Percentiles rank a stretch among this genome's conserved stretches.
Conservation (phyloP, 1,284 basidiomycete genomes). For the Gomphus bonarii region DNA sequence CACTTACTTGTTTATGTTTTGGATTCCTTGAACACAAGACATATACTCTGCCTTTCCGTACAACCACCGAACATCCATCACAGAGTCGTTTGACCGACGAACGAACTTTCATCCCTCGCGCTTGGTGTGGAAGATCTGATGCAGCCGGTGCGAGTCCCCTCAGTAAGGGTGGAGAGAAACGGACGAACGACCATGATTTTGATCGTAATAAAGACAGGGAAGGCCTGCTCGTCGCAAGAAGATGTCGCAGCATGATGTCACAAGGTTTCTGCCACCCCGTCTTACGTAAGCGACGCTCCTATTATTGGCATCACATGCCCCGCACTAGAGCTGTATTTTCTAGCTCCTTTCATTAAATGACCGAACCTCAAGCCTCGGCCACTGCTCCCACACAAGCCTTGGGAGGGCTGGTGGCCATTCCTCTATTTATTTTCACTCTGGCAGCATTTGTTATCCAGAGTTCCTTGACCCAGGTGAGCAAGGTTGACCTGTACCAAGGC, state of each 20-base stretch:
- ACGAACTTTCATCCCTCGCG: slow-evolving; percentile 92
- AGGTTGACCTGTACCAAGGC: not conserved
- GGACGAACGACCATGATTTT: slow-evolving; percentile 22
- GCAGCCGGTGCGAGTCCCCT: slow-evolving; percentile 18
- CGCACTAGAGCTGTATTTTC: not conserved
- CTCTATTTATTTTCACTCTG: slow-evolving; percentile 42
- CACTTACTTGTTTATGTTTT: slow-evolving; percentile 92
- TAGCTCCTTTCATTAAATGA: slow-evolving; percentile 11
- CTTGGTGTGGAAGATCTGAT: slow-evolving; percentile 22
- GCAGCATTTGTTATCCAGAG: slow-evolving; percentile 60
- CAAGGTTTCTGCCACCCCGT: no score
- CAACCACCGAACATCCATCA: slow-evolving; percentile 80
- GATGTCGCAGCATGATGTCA: slow-evolving; percentile 47
- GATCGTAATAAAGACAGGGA: slow-evolving; percentile 41
- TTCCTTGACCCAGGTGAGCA: slow-evolving; percentile 56
- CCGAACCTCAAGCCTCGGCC: slow-evolving; percentile 15
- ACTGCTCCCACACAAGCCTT: slow-evolving; percentile 18
- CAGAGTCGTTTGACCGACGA: slow-evolving; percentile 90
- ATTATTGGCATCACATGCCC: slow-evolving; percentile 1
- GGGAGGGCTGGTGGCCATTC: slow-evolving; percentile 29
- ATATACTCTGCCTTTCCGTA: slow-evolving; percentile 81
- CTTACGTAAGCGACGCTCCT: no score
- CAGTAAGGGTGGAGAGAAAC: slow-evolving; percentile 21
- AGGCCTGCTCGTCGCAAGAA: slow-evolving; percentile 52
- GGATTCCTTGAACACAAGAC: slow-evolving; percentile 92